Evolutionary conservation across 2,329 filamentous ascomycete genomes (phyloP).

Genomic region (Colletotrichum cordylinicola): DNA sequence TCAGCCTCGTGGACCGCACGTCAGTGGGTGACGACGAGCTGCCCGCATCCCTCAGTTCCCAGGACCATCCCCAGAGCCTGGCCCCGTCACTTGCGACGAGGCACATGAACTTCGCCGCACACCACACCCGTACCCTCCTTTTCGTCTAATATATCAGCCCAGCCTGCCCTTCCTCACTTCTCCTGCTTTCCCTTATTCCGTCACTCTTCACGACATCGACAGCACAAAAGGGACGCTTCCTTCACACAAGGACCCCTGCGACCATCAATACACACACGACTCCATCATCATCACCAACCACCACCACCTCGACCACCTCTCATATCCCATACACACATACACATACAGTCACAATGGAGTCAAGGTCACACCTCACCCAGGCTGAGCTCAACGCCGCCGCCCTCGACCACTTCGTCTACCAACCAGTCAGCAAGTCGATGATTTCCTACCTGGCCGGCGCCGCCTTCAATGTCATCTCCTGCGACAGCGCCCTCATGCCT

Average conservation of each 20-base stretch:
- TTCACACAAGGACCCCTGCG: conserved; percentile 29
- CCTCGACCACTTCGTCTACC: conserved; percentile 81
- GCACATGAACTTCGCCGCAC: conserved; percentile 34
- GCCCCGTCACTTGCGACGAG: conserved; percentile 10
- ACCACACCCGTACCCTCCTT: conserved; percentile 25
- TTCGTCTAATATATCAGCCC: conserved; percentile 24
- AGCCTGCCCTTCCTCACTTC: conserved; percentile 1
- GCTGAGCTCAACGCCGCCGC: conserved; percentile 73
- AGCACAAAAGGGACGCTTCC: conserved; percentile 27
- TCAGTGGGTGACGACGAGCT: conserved; percentile 42
- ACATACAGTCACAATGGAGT: conserved; percentile 49
- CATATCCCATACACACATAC: conserved; percentile 8
- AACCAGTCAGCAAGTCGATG: conserved; percentile 78
- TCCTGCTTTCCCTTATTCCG: not conserved
- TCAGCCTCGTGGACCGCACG: conserved; percentile 51
- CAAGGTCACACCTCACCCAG: conserved; percentile 50
- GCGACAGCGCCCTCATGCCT: conserved; percentile 68
- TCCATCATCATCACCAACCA: conserved; percentile 23
- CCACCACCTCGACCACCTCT: conserved; percentile 26
- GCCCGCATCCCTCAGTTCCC: conserved; percentile 24
- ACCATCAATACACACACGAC: conserved; percentile 18
- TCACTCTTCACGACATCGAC: conserved; percentile 13
- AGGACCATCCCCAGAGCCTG: conserved; percentile 4
- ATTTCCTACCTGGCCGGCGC: conserved; percentile 77
- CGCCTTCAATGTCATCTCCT: conserved; percentile 79